phyloP scores from a whole-genome alignment of 2,329 filamentous ascomycete species.

The Pseudonectria foliicola region DNA sequence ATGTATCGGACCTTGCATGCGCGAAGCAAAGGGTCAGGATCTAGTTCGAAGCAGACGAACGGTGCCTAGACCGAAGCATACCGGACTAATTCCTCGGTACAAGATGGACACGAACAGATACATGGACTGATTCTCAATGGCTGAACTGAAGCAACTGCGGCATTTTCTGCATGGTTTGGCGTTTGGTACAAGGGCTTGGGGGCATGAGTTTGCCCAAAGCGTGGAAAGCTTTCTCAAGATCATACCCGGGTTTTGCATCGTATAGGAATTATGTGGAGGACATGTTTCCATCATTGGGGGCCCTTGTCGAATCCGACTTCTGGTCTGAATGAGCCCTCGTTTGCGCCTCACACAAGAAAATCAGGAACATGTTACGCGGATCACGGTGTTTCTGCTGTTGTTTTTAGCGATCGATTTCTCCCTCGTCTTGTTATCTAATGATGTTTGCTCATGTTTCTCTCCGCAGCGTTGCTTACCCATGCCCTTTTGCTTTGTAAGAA shows the following conservation, averaged over 20 bases:
- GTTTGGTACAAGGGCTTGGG: conserved; percentile 18
- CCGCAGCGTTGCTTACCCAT: too few relatives aligned
- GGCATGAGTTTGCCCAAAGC: conserved; percentile 9
- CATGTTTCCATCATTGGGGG: conserved; percentile 11
- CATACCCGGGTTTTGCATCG: conserved; percentile 20
- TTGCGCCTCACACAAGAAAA: too few relatives aligned
- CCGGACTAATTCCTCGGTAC: conserved; percentile 1
- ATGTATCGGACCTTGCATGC: conserved; percentile 36
- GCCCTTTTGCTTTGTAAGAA: too few relatives aligned
- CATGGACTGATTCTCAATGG: conserved; percentile 13
- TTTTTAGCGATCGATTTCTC: too few relatives aligned
- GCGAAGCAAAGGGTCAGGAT: conserved; percentile 25
- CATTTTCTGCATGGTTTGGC: conserved; percentile 21
- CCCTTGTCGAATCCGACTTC: conserved; percentile 3
- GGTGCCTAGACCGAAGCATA: conserved; percentile 20
- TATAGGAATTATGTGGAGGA: conserved; percentile 19
- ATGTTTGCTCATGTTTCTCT: too few relatives aligned
- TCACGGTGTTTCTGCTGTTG: too few relatives aligned
- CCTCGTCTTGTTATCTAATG: too few relatives aligned
- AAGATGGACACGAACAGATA: conserved; percentile 12
- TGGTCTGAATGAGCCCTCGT: too few relatives aligned
- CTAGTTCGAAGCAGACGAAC: conserved; percentile 24
- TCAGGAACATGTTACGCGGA: too few relatives aligned
- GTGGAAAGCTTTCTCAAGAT: conserved; percentile 15
- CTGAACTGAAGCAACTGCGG: conserved; percentile 16